These are phyloP conservation scores for Quercus alba DNA, from an alignment of 306 rosid genomes.

Conservation along the genomic window DNA sequence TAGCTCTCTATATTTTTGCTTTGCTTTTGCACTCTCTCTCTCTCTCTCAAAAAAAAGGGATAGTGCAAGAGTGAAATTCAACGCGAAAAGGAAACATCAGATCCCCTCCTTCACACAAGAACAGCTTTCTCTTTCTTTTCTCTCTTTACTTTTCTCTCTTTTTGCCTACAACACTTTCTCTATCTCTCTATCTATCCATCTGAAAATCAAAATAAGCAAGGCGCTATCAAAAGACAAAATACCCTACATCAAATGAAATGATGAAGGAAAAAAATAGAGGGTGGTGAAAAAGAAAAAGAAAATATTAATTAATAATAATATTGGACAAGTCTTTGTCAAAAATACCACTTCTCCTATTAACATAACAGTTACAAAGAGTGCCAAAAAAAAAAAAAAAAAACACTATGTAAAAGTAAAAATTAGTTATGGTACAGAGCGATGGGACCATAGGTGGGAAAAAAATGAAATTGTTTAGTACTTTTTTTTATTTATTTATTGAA, in stretches of 20 bases:
- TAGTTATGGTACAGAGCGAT: not conserved
- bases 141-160: conserved; percentile 1
- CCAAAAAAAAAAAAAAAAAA: not conserved
- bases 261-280: not conserved
- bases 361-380: not conserved
- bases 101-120: conserved; percentile 50
- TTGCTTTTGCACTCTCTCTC: not conserved
- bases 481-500: not conserved
- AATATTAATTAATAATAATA: too few relatives aligned
- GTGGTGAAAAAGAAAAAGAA: conserved; percentile 5
- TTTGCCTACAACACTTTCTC: not conserved
- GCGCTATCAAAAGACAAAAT: not conserved
- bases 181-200: conserved; percentile 23
- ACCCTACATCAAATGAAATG: not conserved
- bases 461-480: not conserved
- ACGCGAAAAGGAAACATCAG: conserved; percentile 64
- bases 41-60: conserved; percentile 16
- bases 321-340: conserved; percentile 6
- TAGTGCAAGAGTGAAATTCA: conserved; percentile 41
- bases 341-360: not conserved
- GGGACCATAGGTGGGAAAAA: not conserved
- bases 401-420: not conserved
- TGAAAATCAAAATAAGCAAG: not conserved
- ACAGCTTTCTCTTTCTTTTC: conserved; percentile 6
- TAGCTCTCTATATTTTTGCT: not conserved